Conservation (phyloP, 306 rosid genomes). For the Potentilla sterilis region DNA sequence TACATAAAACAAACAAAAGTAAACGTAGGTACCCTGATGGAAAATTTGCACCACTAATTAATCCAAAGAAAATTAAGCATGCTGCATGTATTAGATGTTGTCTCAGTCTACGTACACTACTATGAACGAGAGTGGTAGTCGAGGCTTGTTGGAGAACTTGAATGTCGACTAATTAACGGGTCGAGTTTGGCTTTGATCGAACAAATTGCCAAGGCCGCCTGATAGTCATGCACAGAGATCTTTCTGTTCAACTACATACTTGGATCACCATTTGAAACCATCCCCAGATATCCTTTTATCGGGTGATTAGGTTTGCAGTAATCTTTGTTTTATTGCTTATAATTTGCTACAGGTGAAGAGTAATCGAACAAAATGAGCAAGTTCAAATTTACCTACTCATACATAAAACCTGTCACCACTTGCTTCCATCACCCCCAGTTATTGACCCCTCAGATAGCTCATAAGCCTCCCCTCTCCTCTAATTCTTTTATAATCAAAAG, state of each 20-base stretch:
- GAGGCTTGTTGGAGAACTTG: background rate
- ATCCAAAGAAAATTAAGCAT: background rate
- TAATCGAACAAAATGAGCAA: background rate
- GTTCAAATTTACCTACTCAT: background rate
- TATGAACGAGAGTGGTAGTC: background rate
- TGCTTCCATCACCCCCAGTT: background rate
- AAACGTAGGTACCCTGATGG: background rate
- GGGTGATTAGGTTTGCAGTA: background rate
- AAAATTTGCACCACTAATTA: background rate
- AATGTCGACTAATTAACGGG: background rate
- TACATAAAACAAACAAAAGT: background rate
- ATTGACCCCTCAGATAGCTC: background rate
- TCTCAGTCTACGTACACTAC: background rate
- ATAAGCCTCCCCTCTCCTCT: background rate
- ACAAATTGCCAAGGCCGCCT: background rate
- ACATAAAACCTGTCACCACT: background rate
- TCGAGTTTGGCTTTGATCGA: background rate
- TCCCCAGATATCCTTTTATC: background rate
- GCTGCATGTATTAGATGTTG: background rate
- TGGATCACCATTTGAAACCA: background rate
- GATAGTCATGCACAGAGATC: background rate
- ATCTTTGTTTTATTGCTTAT: background rate
- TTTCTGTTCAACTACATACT: background rate
- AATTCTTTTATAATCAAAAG: background rate
- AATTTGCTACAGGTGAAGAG: too few species aligned